phyloP scores from a whole-genome alignment of 768 basidiomycete genomes.

The Udeniomyces megalosporus region DNA sequence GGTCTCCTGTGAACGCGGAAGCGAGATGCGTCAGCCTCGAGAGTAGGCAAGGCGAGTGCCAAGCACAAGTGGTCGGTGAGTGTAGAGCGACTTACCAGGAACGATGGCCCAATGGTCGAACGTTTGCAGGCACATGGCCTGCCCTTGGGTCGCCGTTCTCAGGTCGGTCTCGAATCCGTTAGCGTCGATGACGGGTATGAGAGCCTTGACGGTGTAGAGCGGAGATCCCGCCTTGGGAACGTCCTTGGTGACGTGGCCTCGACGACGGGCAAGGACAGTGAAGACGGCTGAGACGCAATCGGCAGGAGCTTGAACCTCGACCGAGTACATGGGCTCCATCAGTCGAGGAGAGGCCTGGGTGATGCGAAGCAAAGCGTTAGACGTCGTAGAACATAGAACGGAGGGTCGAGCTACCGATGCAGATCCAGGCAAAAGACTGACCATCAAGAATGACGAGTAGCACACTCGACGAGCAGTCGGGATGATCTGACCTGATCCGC shows the following conservation, averaged over 20 bases:
- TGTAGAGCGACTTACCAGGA: constrained; percentile 64
- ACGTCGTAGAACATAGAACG: neutral
- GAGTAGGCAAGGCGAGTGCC: neutral
- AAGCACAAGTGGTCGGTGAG: neutral
- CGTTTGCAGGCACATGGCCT: constrained; percentile 93
- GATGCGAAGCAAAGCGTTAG: neutral
- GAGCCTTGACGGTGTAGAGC: constrained; percentile 90
- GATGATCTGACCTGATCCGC: constrained; percentile 95
- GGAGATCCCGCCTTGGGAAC: constrained; percentile 96
- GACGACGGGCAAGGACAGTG: constrained; percentile 89
- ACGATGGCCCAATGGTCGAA: constrained; percentile 99
- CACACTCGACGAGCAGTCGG: constrained; percentile 97
- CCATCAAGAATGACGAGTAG: constrained; percentile 98
- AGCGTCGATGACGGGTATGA: constrained; percentile 95
- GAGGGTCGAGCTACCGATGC: no score
- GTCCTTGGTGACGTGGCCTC: constrained; percentile 98
- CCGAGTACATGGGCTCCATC: constrained; percentile 96
- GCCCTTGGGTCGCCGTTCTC: constrained; percentile 91
- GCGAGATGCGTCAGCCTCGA: no score
- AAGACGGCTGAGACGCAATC: constrained; percentile 98
- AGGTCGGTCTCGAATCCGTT: constrained; percentile 98
- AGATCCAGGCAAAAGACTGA: constrained; percentile 31
- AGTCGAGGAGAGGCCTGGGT: constrained; percentile 78
- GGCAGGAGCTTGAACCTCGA: constrained; percentile 97
- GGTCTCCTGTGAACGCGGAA: constrained; percentile 51